phyloP scores from a whole-genome alignment of 352 stramenopile genomes.

The Phytophthora foliorum region DNA sequence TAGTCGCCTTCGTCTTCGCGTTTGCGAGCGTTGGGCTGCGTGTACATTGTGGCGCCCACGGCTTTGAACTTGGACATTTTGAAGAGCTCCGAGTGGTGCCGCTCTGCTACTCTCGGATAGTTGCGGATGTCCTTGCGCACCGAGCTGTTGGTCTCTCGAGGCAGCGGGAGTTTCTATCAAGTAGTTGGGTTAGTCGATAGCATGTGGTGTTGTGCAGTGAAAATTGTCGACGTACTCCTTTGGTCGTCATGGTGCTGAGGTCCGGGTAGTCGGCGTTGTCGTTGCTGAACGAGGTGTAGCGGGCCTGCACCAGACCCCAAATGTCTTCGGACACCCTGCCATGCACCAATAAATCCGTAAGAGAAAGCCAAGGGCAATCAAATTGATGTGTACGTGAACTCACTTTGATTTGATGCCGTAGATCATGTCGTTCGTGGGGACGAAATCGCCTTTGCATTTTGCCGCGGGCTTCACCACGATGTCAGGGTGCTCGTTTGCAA shows the following conservation, averaged over 20 bases:
- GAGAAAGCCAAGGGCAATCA: background rate
- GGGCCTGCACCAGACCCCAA: constrained; percentile 71
- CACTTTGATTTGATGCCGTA: constrained; percentile 88
- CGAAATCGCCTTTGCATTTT: constrained; percentile 68
- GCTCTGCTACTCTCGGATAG: constrained; percentile 41
- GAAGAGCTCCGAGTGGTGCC: constrained; percentile 62
- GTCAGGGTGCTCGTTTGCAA: constrained; percentile 75
- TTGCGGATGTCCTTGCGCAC: constrained; percentile 71
- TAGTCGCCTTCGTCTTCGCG: constrained; percentile 2
- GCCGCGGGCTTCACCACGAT: constrained; percentile 71
- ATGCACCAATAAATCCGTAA: background rate
- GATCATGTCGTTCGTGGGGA: constrained; percentile 62
- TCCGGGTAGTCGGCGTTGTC: constrained; percentile 83
- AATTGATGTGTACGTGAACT: background rate
- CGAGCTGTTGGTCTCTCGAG: constrained; percentile 79
- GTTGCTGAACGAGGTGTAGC: constrained; percentile 69
- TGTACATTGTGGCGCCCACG: constrained; percentile 70
- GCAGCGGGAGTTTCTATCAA: constrained; percentile 77
- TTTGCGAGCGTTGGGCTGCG: constrained; percentile 57
- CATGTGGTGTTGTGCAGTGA: background rate
- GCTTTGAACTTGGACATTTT: constrained; percentile 92
- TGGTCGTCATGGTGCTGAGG: constrained; percentile 83
- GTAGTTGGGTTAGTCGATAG: background rate
- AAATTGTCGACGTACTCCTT: constrained; percentile 60
- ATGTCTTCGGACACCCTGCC: constrained; percentile 80